phyloP scores from a whole-genome alignment of 2,329 filamentous ascomycete species.

The Alternaria arbusti region DNA sequence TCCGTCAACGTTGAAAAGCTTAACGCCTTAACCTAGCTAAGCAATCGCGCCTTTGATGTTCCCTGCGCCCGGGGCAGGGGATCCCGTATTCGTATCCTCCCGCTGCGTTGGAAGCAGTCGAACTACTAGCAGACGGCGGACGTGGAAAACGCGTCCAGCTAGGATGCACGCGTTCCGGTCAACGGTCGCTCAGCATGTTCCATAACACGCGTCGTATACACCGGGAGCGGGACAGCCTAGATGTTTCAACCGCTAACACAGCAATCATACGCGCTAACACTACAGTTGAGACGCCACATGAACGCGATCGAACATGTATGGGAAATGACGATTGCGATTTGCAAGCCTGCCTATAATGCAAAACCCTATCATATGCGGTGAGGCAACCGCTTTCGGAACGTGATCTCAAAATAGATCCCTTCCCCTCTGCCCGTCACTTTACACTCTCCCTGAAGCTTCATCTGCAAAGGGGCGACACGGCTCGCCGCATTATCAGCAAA shows the following conservation, averaged over 20 bases:
- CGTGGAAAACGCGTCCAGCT: background rate
- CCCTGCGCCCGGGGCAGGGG: background rate
- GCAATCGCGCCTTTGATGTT: background rate
- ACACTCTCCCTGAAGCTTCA: conserved; percentile 1
- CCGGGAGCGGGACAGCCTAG: background rate
- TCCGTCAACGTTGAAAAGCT: background rate
- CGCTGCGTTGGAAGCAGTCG: background rate
- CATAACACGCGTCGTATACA: background rate
- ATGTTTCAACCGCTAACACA: background rate
- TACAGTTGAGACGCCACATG: background rate
- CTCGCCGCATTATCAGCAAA: conserved; percentile 12
- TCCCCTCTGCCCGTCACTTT: conserved; percentile 10
- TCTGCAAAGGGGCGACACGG: conserved; percentile 1
- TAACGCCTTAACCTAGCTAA: background rate
- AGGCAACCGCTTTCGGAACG: conserved; percentile 1
- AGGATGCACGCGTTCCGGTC: background rate
- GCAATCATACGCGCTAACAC: conserved; percentile 3
- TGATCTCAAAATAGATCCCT: conserved; percentile 16
- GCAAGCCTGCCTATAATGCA: background rate
- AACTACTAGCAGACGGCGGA: background rate
- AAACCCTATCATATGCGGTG: conserved; percentile 4
- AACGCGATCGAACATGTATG: conserved; percentile 8
- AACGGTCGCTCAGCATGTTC: conserved; percentile 2
- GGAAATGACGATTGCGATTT: conserved; percentile 12
- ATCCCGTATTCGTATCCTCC: conserved; percentile 7